Evolutionary conservation across 1,139 yeast species (phyloP).

Genomic region (Yamadazyma conglobata): DNA sequence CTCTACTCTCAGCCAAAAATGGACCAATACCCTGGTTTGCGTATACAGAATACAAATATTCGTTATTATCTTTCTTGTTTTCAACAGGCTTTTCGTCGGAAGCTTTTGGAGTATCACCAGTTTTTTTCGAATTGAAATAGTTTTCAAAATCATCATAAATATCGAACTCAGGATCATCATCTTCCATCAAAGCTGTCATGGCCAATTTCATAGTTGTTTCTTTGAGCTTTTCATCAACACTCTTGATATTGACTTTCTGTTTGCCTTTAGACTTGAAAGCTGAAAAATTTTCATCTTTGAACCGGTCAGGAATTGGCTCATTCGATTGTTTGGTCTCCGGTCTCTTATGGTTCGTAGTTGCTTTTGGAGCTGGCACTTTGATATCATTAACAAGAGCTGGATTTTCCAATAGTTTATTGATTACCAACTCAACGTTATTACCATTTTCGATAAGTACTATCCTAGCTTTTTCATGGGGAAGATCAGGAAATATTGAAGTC

Average conservation of each 20-base stretch:
- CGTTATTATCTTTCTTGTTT: conserved; percentile 20
- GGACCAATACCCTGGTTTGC: conserved; percentile 45
- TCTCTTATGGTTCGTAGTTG: background rate
- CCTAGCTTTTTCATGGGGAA: conserved; percentile 43
- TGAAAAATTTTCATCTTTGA: conserved; percentile 1
- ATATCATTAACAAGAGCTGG: conserved; percentile 38
- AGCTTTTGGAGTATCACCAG: conserved; percentile 2
- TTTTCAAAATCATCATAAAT: conserved; percentile 7
- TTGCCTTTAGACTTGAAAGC: conserved; percentile 6
- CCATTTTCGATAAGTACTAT: conserved; percentile 47
- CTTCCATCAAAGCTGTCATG: conserved; percentile 7
- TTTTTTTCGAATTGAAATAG: conserved; percentile 4
- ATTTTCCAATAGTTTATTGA: conserved; percentile 59
- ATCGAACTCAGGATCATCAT: conserved; percentile 8
- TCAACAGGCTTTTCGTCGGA: conserved; percentile 6
- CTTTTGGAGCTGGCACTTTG: conserved; percentile 13
- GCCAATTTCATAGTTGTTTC: conserved; percentile 8
- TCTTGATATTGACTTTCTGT: conserved; percentile 4
- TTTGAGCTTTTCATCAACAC: conserved; percentile 8
- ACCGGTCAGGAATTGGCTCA: background rate
- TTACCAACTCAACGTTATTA: conserved; percentile 56
- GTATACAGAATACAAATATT: conserved; percentile 54
- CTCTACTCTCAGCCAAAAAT: conserved; percentile 52
- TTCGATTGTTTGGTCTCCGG: background rate
- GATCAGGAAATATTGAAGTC: conserved; percentile 57